These are phyloP conservation scores for Fusarium nygamai DNA, from an alignment of 2,329 filamentous ascomycete genomes.

Conservation along the genomic window DNA sequence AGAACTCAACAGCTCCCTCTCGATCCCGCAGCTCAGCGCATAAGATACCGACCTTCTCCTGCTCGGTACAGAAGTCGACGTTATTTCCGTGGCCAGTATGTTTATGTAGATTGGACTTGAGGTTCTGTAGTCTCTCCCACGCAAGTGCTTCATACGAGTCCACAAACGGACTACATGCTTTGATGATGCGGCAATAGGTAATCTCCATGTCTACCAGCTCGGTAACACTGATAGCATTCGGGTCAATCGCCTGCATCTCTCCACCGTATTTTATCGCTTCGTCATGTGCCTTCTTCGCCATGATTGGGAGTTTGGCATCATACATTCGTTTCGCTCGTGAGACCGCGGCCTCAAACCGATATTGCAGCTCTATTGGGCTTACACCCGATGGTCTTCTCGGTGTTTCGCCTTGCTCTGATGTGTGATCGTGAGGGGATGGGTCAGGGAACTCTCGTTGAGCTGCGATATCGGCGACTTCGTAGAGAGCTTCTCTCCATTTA, in stretches of 20 bases:
- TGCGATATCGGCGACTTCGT: slow-evolving; percentile 2
- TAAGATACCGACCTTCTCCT: neutral
- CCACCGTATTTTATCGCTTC: neutral
- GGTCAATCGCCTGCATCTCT: neutral
- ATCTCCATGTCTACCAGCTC: slow-evolving; percentile 1
- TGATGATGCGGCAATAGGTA: slow-evolving; percentile 3
- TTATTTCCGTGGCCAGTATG: neutral
- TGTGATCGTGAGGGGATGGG: neutral
- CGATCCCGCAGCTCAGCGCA: slow-evolving; percentile 9
- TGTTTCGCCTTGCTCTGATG: neutral
- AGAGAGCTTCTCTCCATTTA: slow-evolving; percentile 1
- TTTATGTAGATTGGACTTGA: neutral
- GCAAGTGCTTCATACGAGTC: neutral
- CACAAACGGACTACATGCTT: neutral
- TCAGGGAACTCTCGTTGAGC: neutral
- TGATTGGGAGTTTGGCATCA: neutral
- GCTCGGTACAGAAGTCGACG: neutral
- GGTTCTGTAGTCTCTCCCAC: neutral
- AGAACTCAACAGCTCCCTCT: slow-evolving; percentile 1
- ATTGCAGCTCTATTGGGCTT: neutral
- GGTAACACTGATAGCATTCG: neutral
- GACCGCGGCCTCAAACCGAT: slow-evolving; percentile 1
- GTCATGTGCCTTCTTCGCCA: slow-evolving; percentile 16
- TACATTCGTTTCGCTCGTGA: slow-evolving; percentile 1
- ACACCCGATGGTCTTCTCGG: neutral